phyloP scores from a whole-genome alignment of 495 filamentous ascomycete genomes.

The Xylaria intraflava region DNA sequence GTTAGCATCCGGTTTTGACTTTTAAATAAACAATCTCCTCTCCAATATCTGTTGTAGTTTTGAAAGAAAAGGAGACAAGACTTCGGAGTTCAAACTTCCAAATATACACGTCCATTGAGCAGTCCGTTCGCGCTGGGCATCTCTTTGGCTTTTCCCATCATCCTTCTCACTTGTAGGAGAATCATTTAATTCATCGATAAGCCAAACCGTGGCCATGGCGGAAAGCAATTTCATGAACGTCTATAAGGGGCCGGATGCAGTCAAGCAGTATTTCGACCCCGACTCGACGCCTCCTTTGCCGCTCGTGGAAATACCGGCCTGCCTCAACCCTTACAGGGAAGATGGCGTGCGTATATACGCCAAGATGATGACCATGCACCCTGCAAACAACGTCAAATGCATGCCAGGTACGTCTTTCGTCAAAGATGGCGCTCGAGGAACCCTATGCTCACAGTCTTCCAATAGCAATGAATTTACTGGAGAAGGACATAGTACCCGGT shows the following conservation, averaged over 20 bases:
- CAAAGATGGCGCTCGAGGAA: neutral
- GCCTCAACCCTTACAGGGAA: constrained; percentile 48
- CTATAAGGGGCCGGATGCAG: constrained; percentile 47
- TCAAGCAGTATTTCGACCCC: constrained; percentile 53
- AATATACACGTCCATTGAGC: too few relatives aligned
- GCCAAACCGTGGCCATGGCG: constrained; percentile 26
- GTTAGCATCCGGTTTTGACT: too few relatives aligned
- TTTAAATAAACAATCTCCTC: too few relatives aligned
- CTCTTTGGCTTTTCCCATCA: neutral
- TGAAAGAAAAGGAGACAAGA: too few relatives aligned
- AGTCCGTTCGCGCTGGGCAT: neutral
- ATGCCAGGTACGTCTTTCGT: constrained; percentile 55
- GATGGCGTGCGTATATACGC: constrained; percentile 59
- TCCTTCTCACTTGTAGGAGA: too few relatives aligned
- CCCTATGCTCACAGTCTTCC: neutral
- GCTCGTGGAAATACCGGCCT: constrained; percentile 51
- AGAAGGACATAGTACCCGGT: constrained; percentile 36
- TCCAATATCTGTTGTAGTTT: too few relatives aligned
- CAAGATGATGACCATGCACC: constrained; percentile 58
- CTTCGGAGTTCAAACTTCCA: too few relatives aligned
- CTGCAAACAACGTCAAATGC: constrained; percentile 58
- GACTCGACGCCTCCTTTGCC: constrained; percentile 51
- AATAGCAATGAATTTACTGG: constrained; percentile 51
- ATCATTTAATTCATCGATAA: neutral
- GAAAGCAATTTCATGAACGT: constrained; percentile 45